Evolutionary conservation across 805 yeast genomes (phyloP), one percentile per base, ranked within the genome.

Genomic region (Tanozyma kutaoensis): DNA sequence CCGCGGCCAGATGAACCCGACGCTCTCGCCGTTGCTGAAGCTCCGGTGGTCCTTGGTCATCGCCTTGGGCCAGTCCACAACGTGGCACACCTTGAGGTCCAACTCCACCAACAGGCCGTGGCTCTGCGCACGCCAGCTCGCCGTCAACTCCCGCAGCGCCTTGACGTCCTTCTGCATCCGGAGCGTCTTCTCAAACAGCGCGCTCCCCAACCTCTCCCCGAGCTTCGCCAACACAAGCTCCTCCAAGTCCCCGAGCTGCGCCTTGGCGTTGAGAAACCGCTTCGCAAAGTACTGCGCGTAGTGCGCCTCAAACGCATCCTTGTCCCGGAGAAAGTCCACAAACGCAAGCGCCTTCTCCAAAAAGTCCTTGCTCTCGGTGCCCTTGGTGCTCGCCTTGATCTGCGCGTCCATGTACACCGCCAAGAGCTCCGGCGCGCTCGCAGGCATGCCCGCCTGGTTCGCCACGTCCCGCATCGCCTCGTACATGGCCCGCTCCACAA

Each of bases 201-300:
- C 66, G 18, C 39, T 39, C 0, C 95, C 95, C 42, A 79, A 65
- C 43, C 81, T 94, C 36, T 71, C 75, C 36, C 76, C 71, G 21
- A 85, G 54, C 39, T 70, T 72, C 2, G 73, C 59, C 13, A 85
- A 72, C 46, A 84, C 59, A 15, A 59, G 53, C 43, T 74, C 73
- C 46, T 85, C 96, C 4, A 77, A 51, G 32, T 81, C 88, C 69
- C 26, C 62, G 40, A 50, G 35, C 8, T 54, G 52, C 37, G 48
- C 55, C 30, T 60, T 60, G 9, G 59, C 37, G 30, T 51, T 58
- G 15, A 60, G 40, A 28, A 85, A 60, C 34, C 96, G 62, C 48
- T 77, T 82, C 1, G 95, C 94, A 31, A 86, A 59, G 52, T 81
- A 95, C 28, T 75, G 79, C 40, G 84, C 84, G 49, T 82, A 85